Conservation (phyloP, 192 early-diverging fungal genomes). For the Backusella parvicylindrica region DNA sequence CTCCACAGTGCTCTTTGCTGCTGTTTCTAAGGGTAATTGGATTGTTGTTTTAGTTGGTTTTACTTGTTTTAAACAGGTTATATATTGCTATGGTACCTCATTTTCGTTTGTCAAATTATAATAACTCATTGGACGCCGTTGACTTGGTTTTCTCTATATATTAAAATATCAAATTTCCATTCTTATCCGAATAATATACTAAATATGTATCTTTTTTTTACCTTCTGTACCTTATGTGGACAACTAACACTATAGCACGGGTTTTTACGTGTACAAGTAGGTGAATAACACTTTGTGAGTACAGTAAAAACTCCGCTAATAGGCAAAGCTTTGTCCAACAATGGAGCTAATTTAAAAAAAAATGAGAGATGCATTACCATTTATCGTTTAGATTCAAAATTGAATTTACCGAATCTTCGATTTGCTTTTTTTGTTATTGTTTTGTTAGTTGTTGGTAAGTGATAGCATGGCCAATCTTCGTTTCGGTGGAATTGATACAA, state of each 20-base stretch:
- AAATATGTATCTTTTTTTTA: neutral
- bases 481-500: conserved; percentile 69
- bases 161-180: neutral
- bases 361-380: conserved; percentile 2
- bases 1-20: conserved; percentile 64
- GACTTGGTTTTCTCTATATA: neutral
- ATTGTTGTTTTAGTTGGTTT: neutral
- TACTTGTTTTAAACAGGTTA: neutral
- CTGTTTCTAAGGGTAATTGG: neutral
- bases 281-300: conserved; percentile 91
- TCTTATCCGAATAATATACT: neutral
- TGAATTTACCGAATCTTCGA: neutral
- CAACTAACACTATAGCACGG: conserved; percentile 90
- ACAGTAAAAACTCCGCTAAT: conserved; percentile 77
- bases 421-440: neutral
- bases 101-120: neutral
- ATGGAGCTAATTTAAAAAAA: neutral
- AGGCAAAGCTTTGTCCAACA: neutral
- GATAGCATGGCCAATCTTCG: neutral
- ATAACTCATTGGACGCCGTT: neutral
- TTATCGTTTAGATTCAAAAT: neutral
- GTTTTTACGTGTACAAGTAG: conserved; percentile 75
- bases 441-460: neutral
- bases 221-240: conserved; percentile 42
- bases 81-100: neutral